Evolutionary conservation across 176 grass and related monocot genomes (phyloP), one percentile per base, ranked within the genome.

Genomic region (Metroxylon sagu): DNA sequence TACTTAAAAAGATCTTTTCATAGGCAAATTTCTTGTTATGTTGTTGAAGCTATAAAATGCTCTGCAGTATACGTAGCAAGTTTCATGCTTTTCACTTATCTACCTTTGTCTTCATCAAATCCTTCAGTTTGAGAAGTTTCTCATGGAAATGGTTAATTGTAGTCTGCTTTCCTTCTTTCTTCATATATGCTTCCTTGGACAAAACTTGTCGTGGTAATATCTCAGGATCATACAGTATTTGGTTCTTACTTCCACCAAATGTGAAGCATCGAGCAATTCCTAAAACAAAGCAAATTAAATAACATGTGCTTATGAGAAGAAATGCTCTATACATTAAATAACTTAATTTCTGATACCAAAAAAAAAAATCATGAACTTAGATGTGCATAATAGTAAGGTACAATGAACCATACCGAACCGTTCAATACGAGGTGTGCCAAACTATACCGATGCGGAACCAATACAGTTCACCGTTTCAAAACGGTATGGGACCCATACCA

Each of bases 51-150:
- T 43, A 43, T 43, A 43, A 43, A 43, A 43, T 43, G 8, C 35
- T 14, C 35, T 43, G 35, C 10, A 43, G 35, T 43, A 43, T 43
- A 14, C 12, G 31, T 10, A 39, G 31, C 31, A 39, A 39, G 6
- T 39, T 43, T 43, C 35, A 43, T 43, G 35, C 12, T 43, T 43
- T 8, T 69, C 65, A 76, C 17, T 51, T 48, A n/a, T 14, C 52
- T 88, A 98, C 87, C 81, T 92, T 78, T 60, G 93, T 98, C 51
- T 92, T 98, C 93, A 98, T 92, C 81, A 92, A 78, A 57, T 74
- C 87, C 78, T 85, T 98, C 55, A 98, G 73, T 69, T 83, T 98
- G 65, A 98, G 88, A 66, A 88, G 87, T 30, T 98, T 98, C 76
- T 98, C 87, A 43, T 98, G 76, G 71, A 98, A 98, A 88, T 98